phyloP scores from a whole-genome alignment of 1,284 basidiomycete genomes.

The Cryptococcus sp. region DNA sequence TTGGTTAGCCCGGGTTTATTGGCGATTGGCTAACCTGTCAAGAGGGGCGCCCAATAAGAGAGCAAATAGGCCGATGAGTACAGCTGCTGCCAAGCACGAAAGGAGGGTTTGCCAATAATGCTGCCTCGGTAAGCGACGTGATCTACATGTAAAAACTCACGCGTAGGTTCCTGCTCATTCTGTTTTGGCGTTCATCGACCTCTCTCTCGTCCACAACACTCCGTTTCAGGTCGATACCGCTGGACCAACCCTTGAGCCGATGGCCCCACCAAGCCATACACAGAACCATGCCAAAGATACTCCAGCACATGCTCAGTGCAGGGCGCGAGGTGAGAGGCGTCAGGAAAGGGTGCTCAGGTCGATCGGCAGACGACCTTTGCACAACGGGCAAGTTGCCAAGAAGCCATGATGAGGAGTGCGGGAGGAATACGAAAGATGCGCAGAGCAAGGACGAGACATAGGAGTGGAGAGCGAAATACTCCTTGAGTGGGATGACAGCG shows the following conservation, averaged over 20 bases:
- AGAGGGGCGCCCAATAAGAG: conserved; percentile 72
- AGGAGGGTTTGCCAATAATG: no score
- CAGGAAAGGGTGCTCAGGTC: conserved; percentile 67
- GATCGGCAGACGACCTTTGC: conserved; percentile 53
- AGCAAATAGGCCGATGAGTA: conserved; percentile 57
- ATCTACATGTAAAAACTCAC: conserved; percentile 13
- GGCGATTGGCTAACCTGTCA: conserved; percentile 56
- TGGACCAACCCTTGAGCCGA: conserved; percentile 63
- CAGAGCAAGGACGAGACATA: conserved; percentile 68
- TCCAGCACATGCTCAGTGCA: conserved; percentile 62
- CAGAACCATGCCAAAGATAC: conserved; percentile 61
- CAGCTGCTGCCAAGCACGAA: conserved; percentile 23
- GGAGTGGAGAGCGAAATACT: conserved; percentile 71
- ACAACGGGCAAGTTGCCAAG: conserved; percentile 22
- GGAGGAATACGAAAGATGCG: conserved; percentile 67
- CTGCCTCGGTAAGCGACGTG: not conserved
- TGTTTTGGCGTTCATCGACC: conserved; percentile 27
- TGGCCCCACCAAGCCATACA: conserved; percentile 74
- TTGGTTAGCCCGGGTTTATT: conserved; percentile 52
- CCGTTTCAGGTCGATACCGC: conserved; percentile 6
- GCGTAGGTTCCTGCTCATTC: conserved; percentile 43
- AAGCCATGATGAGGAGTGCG: conserved; percentile 61
- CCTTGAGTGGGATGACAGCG: conserved; percentile 45
- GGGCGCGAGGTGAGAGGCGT: conserved; percentile 68
- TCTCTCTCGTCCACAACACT: conserved; percentile 31